Conservation (phyloP, 371 early-diverging fungal genomes). For the Saksenaea vasiformis region DNA sequence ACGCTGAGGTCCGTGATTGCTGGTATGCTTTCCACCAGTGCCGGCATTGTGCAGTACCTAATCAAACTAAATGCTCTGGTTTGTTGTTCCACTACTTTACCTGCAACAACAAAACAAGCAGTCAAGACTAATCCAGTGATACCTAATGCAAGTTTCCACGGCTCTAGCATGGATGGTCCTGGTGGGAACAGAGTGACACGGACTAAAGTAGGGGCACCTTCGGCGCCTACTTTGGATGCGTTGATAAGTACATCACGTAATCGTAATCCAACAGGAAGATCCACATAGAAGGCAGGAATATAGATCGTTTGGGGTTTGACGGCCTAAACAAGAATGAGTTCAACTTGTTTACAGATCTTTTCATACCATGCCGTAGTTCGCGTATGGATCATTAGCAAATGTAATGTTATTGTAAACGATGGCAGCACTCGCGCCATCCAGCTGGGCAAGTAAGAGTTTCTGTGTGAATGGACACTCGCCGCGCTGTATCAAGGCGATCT, state of each 20-base stretch:
- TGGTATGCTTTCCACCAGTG: background rate
- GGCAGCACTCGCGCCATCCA: slow-evolving; percentile 33
- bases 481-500: slow-evolving; percentile 27
- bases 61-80: background rate
- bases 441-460: slow-evolving; percentile 27
- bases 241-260: slow-evolving; percentile 21
- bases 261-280: slow-evolving; percentile 17
- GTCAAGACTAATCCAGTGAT: slow-evolving; percentile 45
- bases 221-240: background rate
- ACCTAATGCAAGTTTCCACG: slow-evolving; percentile 57
- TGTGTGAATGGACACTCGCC: slow-evolving; percentile 30
- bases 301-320: slow-evolving; percentile 21
- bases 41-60: slow-evolving; percentile 1
- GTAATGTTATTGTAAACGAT: slow-evolving; percentile 32
- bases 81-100: slow-evolving; percentile 18
- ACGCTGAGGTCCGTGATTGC: background rate
- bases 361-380: slow-evolving; percentile 18
- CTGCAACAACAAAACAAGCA: slow-evolving; percentile 35
- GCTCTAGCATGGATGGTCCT: slow-evolving; percentile 25
- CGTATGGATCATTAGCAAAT: slow-evolving; percentile 15
- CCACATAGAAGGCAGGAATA: slow-evolving; percentile 35
- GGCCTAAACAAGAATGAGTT: slow-evolving; percentile 10
- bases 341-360: background rate
- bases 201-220: slow-evolving; percentile 8
- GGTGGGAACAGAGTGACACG: slow-evolving; percentile 32